These are phyloP conservation scores for Streptanthus diversifolius DNA, from an alignment of 345 rosid species.

Conservation along the genomic window DNA sequence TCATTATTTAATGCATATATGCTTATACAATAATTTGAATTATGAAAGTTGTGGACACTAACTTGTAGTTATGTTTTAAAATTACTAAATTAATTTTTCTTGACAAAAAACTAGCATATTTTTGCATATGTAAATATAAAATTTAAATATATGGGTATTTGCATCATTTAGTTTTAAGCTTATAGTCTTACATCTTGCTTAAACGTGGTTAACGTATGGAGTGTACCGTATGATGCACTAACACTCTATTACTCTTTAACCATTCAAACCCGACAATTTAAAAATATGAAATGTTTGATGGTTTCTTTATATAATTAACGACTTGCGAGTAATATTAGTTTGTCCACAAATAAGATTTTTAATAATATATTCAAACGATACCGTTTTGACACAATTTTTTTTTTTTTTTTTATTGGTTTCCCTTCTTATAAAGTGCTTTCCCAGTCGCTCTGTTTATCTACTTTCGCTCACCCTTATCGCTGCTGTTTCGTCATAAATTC, in stretches of 20 bases:
- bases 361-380: neutral
- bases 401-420: neutral
- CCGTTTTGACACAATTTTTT: neutral
- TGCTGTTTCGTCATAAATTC: neutral
- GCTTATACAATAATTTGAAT: too few relatives aligned
- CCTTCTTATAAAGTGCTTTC: constrained; percentile 10
- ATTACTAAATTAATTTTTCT: too few relatives aligned
- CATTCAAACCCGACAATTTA: neutral
- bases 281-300: neutral
- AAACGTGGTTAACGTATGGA: neutral
- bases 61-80: too few relatives aligned
- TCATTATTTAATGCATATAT: too few relatives aligned
- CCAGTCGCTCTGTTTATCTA: constrained; percentile 11
- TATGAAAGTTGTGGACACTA: too few relatives aligned
- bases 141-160: neutral
- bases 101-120: too few relatives aligned
- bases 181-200: neutral
- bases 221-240: neutral
- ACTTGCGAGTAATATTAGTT: neutral
- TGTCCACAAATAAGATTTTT: neutral
- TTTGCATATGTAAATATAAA: too few relatives aligned
- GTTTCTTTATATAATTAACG: neutral
- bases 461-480: constrained; percentile 13
- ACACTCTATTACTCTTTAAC: neutral
- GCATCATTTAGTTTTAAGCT: neutral